Conservation (phyloP, 1,139 yeast species). For the Saccharomyces pastorianus region DNA sequence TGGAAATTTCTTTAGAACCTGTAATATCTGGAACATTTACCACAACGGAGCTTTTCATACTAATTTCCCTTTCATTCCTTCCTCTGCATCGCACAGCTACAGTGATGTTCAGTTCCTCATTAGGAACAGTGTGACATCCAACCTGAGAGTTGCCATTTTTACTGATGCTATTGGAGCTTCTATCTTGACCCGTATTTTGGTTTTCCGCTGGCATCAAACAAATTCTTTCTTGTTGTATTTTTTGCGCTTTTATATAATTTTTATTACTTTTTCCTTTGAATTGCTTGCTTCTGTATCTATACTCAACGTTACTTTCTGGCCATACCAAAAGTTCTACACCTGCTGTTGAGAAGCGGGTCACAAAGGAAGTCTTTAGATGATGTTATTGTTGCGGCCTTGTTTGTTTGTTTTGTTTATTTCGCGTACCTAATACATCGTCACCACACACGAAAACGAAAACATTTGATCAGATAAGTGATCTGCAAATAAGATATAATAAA, state of each 20-base stretch:
- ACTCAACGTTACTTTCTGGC: neutral
- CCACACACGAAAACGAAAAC: neutral
- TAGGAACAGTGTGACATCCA: neutral
- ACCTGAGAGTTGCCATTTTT: neutral
- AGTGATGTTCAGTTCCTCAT: constrained; percentile 45
- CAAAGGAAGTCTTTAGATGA: neutral
- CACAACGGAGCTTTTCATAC: constrained; percentile 64
- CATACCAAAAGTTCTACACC: neutral
- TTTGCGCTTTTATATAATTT: neutral
- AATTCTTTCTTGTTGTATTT: neutral
- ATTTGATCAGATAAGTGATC: too few relatives aligned
- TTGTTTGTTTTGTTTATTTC: neutral
- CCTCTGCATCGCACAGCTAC: constrained; percentile 89
- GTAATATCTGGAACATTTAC: constrained; percentile 49
- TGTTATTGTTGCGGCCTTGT: neutral
- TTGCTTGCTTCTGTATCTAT: neutral
- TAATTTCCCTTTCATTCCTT: constrained; percentile 61
- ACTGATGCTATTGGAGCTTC: neutral
- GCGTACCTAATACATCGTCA: neutral
- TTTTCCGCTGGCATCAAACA: neutral
- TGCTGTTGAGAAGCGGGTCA: neutral
- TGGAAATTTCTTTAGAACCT: constrained; percentile 34
- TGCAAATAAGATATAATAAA: neutral
- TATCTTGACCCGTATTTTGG: neutral
- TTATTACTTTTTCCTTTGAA: neutral